These are phyloP conservation scores for Lachancea sp. DNA, from an alignment of 805 yeast genomes.

Conservation along the genomic window DNA sequence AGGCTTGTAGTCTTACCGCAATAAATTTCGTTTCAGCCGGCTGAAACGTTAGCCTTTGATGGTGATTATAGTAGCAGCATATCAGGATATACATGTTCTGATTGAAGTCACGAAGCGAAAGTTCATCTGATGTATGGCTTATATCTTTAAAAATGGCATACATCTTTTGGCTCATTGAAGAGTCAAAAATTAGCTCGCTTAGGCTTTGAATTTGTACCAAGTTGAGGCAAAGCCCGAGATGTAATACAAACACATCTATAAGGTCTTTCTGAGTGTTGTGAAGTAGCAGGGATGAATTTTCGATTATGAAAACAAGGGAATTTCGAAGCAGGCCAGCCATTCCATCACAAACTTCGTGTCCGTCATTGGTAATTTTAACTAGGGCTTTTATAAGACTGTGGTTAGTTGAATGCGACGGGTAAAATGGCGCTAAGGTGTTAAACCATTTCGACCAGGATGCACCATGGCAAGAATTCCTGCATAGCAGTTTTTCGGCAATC, in stretches of 20 bases:
- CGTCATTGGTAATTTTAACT: conserved; percentile 21
- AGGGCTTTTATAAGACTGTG: conserved; percentile 16
- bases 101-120: background rate
- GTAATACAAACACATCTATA: conserved; percentile 7
- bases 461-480: background rate
- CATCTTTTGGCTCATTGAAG: background rate
- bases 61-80: conserved; percentile 2
- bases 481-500: conserved; percentile 1
- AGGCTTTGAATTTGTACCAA: conserved; percentile 1
- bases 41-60: background rate
- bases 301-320: background rate
- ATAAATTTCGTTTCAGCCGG: conserved; percentile 1
- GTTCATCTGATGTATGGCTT: background rate
- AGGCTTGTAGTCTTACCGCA: background rate
- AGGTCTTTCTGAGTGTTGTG: background rate
- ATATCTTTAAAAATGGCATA: background rate
- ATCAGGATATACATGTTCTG: conserved; percentile 7
- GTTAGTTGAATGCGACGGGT: background rate
- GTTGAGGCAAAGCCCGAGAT: conserved; percentile 10
- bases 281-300: background rate
- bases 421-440: background rate
- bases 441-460: background rate
- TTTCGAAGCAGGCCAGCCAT: background rate
- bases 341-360: background rate
- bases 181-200: background rate